phyloP scores from a whole-genome alignment of 495 filamentous ascomycete genomes.

The Talaromyces adpressus region DNA sequence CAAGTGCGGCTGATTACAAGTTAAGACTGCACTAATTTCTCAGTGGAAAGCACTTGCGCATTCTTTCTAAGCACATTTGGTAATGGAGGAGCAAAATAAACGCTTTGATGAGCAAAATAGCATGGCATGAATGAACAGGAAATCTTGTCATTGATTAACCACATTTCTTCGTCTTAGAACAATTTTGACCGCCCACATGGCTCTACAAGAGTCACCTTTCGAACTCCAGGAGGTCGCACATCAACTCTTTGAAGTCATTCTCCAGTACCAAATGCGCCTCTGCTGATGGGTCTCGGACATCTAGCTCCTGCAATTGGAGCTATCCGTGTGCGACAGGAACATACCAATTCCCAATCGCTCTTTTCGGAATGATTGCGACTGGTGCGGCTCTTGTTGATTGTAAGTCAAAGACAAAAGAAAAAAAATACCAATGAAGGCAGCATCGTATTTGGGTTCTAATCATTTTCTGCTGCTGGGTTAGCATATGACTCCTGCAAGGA shows the following conservation, averaged over 20 bases:
- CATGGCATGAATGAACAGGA: neutral
- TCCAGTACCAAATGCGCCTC: conserved; percentile 38
- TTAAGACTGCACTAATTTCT: no score
- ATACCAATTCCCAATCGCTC: neutral
- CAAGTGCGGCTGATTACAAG: no score
- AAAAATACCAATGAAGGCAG: no score
- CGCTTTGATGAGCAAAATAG: neutral
- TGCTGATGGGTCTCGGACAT: neutral
- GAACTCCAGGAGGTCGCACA: neutral
- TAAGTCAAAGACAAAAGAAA: neutral
- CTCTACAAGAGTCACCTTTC: conserved; percentile 3
- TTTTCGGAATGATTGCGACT: neutral
- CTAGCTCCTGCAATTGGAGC: neutral
- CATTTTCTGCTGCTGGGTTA: neutral
- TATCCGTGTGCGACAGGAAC: neutral
- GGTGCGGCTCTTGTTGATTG: neutral
- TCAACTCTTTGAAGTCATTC: conserved; percentile 41
- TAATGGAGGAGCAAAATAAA: no score
- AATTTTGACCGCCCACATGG: neutral
- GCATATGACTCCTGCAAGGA: conserved; percentile 1
- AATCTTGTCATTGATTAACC: neutral
- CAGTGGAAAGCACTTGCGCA: no score
- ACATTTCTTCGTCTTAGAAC: neutral
- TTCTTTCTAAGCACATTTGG: no score
- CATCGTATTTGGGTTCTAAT: neutral